Evolutionary conservation across 192 early-diverging fungal genomes (phyloP), one percentile per base, ranked within the genome.

Genomic region (Umbelopsis sp.): DNA sequence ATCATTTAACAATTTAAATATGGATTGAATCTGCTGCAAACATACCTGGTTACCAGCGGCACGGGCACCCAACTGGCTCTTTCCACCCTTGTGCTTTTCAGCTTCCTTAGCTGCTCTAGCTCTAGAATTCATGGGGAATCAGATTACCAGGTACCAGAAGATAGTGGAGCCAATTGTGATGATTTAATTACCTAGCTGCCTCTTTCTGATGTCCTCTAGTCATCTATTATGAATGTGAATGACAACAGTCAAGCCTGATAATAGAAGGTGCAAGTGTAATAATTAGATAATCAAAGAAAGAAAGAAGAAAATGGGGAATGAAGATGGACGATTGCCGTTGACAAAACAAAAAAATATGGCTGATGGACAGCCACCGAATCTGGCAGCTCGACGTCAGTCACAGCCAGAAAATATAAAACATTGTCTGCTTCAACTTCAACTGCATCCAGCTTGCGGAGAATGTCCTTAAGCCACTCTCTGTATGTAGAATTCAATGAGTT

Each of bases 41-140:
- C 47, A 16, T 73, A 77, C 76, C 59, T 69, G 68, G 14, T 73
- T 45, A 67, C 76, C 76, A 32, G 76, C 76, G n/a, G 66, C 71
- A 66, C 76, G 71, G 26, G 71, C 76, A 41, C 31, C 50, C 12
- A 77, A 53, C 56, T 77, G 76, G 10, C 71, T 73, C 4, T 68
- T 72, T 22, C 29, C 41, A 36, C 45, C 45, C 17, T 50, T 41
- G 29, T 65, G 45, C 68, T 77, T 77, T 20, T 68, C 71, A 44
- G 76, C 76, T 70, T 77, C 76, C n/a, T 77, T 77, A 70, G 73
- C 71, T 21, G 76, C 76, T 51, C 73, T 77, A 73, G 69, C 68
- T 72, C 76, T 77, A 38, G 38, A 17, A 66, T 56, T n/a, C 41
- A 11, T 2, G 29, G 0, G 17, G 0, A 16, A 11, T 62, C 26